Percentiles rank a stretch among this genome's conserved stretches.
Conservation (phyloP, 2,329 filamentous ascomycete genomes). For the Penicillium concentricum region DNA sequence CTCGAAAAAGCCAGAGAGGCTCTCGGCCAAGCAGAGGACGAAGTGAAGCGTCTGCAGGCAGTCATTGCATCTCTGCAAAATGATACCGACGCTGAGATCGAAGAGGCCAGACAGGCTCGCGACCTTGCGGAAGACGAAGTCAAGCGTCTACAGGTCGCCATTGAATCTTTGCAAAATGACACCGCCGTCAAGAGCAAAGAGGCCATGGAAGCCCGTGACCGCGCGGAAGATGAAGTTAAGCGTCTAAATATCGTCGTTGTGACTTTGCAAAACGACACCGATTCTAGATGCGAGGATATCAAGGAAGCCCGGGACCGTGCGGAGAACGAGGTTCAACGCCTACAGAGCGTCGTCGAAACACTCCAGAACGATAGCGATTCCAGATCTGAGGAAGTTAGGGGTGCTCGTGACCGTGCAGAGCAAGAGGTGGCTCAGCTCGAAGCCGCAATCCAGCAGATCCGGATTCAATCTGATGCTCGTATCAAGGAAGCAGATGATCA, state of each 20-base stretch:
- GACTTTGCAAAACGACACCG: conserved; percentile 14
- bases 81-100: background rate
- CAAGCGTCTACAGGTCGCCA: background rate
- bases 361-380: conserved; percentile 22
- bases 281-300: conserved; percentile 18
- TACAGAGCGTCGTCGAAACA: conserved; percentile 23
- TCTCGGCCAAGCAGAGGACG: conserved; percentile 22
- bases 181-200: background rate
- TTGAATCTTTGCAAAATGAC: background rate
- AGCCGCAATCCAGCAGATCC: conserved; percentile 33
- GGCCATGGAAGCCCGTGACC: conserved; percentile 11
- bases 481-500: conserved; percentile 17
- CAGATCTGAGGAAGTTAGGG: conserved; percentile 19
- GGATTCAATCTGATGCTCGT: conserved; percentile 33
- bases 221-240: conserved; percentile 14
- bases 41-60: conserved; percentile 27
- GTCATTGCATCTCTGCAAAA: conserved; percentile 5
- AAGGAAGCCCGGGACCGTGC: conserved; percentile 19
- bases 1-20: conserved; percentile 17
- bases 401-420: conserved; percentile 30
- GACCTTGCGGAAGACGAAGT: conserved; percentile 1
- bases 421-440: conserved; percentile 30
- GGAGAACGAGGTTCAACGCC: conserved; percentile 25
- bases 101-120: background rate
- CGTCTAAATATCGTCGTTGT: conserved; percentile 14